These are phyloP conservation scores for Murraya paniculata DNA, from an alignment of 345 rosid genomes.

Conservation along the genomic window DNA sequence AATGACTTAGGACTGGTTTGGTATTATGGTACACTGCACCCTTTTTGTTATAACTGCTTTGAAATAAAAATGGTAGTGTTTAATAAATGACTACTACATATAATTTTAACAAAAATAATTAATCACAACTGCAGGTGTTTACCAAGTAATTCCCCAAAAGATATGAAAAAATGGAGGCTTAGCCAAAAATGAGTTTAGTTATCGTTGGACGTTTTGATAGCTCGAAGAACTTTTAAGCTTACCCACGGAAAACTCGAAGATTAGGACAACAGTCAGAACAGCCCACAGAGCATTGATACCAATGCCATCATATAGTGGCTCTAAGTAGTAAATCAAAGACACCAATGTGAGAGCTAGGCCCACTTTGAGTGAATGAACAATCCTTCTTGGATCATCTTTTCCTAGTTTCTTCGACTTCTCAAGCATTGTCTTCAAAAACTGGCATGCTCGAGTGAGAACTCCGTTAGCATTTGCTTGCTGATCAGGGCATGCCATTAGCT, in stretches of 20 bases:
- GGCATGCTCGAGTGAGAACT: not conserved
- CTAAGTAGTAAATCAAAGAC: constrained; percentile 30
- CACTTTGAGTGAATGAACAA: constrained; percentile 39
- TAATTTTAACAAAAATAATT: too few relatives aligned
- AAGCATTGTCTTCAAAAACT: not conserved
- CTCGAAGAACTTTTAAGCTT: not conserved
- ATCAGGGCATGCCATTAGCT: not conserved
- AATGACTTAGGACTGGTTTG: too few relatives aligned
- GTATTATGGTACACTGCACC: too few relatives aligned
- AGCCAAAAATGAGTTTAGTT: too few relatives aligned
- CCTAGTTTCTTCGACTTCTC: constrained; percentile 21
- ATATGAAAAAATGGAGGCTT: too few relatives aligned
- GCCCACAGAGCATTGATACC: constrained; percentile 41
- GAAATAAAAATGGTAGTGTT: too few relatives aligned
- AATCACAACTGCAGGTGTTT: too few relatives aligned
- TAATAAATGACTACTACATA: too few relatives aligned
- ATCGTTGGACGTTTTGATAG: too few relatives aligned
- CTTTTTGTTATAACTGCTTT: too few relatives aligned
- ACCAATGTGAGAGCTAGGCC: constrained; percentile 41
- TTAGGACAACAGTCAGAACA: constrained; percentile 34
- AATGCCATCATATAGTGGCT: constrained; percentile 28
- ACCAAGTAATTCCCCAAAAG: too few relatives aligned
- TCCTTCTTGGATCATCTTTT: constrained; percentile 43
- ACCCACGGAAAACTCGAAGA: constrained; percentile 45
- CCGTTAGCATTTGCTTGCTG: not conserved